A percentile compares a stretch with the other conserved stretches of the same genome.
Conservation (phyloP, 495 filamentous ascomycete species). For the Hypoxylon lenormandii region DNA sequence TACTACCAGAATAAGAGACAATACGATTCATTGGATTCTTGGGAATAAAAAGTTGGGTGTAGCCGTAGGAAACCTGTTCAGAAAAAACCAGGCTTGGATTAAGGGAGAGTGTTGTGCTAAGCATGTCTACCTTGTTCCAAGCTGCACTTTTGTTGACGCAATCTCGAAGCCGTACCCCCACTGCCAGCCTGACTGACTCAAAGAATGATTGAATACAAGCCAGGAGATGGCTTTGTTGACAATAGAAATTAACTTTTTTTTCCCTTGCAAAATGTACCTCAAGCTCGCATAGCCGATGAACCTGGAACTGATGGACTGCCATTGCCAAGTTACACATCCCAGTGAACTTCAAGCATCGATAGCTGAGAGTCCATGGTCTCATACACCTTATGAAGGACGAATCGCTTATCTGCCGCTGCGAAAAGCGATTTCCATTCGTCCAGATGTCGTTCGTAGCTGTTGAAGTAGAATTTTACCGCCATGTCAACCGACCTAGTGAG, state of each 20-base stretch:
- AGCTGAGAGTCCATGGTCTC: slow-evolving; percentile 27
- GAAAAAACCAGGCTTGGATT: slow-evolving; percentile 6
- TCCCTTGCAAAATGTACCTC: slow-evolving; percentile 15
- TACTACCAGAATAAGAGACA: slow-evolving; percentile 6
- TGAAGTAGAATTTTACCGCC: slow-evolving; percentile 24
- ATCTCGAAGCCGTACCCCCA: slow-evolving; percentile 19
- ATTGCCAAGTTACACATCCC: slow-evolving; percentile 26
- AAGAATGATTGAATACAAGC: slow-evolving; percentile 22
- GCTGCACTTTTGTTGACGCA: slow-evolving; percentile 17
- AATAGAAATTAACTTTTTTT: slow-evolving; percentile 27
- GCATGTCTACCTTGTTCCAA: slow-evolving; percentile 10
- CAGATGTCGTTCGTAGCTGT: slow-evolving; percentile 24
- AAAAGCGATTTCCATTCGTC: slow-evolving; percentile 39
- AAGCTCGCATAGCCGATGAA: slow-evolving; percentile 17
- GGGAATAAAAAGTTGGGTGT: slow-evolving; percentile 1
- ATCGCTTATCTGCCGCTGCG: slow-evolving; percentile 33
- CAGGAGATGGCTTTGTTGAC: slow-evolving; percentile 21
- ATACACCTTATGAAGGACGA: slow-evolving; percentile 29
- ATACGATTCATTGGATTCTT: slow-evolving; percentile 8
- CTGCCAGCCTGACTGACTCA: slow-evolving; percentile 19
- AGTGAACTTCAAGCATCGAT: slow-evolving; percentile 31
- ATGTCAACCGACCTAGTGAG: slow-evolving; percentile 27
- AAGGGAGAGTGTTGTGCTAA: slow-evolving; percentile 6
- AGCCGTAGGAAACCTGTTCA: slow-evolving; percentile 3
- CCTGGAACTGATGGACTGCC: slow-evolving; percentile 19